Base-by-base conservation (phyloP, 2,329 filamentous ascomycete species). In the Basipetospora chlamydospora region DNA sequence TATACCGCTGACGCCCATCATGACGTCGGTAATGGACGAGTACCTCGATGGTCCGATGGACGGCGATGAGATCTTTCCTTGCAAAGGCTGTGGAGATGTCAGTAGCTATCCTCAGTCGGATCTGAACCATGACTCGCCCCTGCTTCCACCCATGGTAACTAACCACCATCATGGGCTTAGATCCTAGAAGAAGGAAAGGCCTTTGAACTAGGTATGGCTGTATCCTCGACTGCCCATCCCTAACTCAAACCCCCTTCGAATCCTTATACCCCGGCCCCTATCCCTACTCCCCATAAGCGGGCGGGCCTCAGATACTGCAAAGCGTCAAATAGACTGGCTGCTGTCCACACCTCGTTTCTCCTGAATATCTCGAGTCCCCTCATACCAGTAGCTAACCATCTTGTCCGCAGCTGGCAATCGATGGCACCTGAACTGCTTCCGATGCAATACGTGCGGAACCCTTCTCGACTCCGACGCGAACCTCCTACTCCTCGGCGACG, bases 371-470 rank as follows among this genome's bases (percentile, higher is more conserved):
- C n/a, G n/a, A n/a, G n/a, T n/a, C n/a, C n/a, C n/a, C n/a, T n/a
- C n/a, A 13, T 11, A 23, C 9, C n/a, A 8, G 9, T 54, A 39
- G 51, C 40, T 28, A 38, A 38, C 35, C 8, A 3, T 34, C 37
- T 28, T 13, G 18, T 21, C 22, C 17, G 39, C 48, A 94, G 87
- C 88, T 56, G 87, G 87, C 44, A 90, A 93, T 58, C 75, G 88
- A 70, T 96, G 88, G 90, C 90, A 98, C 67, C 83, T 98, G 52
- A 83, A 95, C 63, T 98, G 90, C 66, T 98, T 98, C 63, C 81
- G 87, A 55, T 96, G 88, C 70, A 90, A 94, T 58, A 92, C 83
- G 39, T 98, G 88, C 67, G 76, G 77, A 52, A 95, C 87, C 42
- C 77, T 95, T 40, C 85, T 98, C 61, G 90, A 98, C 63, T 96